Evolutionary conservation across 2,329 filamentous ascomycete genomes (phyloP), one percentile per base, ranked within the genome.

Genomic region (Penicillium griseofulvum): DNA sequence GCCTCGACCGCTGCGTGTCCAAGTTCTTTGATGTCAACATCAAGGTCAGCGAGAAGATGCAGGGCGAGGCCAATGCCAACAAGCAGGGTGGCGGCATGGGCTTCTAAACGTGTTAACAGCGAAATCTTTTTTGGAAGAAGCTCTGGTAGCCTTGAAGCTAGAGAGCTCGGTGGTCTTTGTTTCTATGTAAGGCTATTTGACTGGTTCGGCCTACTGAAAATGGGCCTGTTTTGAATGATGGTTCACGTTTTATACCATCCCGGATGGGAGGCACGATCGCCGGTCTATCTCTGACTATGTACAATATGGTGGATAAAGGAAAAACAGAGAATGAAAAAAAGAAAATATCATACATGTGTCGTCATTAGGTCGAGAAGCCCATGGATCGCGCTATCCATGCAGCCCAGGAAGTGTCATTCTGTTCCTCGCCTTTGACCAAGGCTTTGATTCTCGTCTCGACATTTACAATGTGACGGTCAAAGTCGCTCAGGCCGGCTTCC

Each of bases 11-110:
- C 71, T 99, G 95, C 79, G 90, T 95, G 55, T 84, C 89, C 72
- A 99, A 99, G 81, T 99, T 97, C 82, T 97, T 99, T 79, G 93
- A 97, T 68, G 92, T 96, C 70, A 96, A 96, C 76, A 87, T 96
- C 81, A 97, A 97, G 82, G 90, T 97, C 57, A 93, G 89, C 69
- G 92, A 97, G 79, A 90, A 95, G 79, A 91, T 97, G 86, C 91
- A 97, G 79, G 86, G 87, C 62, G 89, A 96, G 77, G 90, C 52
- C 47, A 29, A 89, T 46, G 84, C 86, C 69, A 82, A 84, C 60
- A 83, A 84, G 69, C 84, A 86, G 57, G 82, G 78, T 38, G 81
- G 76, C 41, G 81, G 78, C 41, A 75, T 78, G 58, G 82, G 81
- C 26, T 77, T 85, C 60, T 76, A 73, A 73, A 59, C 38, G 43